Base-by-base conservation (phyloP, 2,329 filamentous ascomycete genomes). In the Penicillium paneum region DNA sequence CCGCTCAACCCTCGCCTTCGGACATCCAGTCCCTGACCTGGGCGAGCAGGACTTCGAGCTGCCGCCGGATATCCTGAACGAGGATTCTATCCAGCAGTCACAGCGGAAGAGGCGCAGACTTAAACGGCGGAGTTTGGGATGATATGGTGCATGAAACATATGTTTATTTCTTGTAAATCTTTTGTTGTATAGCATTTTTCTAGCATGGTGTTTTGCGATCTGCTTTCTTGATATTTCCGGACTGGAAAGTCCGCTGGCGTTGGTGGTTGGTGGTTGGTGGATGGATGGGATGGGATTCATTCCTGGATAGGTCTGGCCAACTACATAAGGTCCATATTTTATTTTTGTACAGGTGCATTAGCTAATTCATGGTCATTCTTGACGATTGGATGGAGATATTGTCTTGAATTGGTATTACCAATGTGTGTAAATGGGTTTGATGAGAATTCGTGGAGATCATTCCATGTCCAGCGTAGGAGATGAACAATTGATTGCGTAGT, bases 11-110 rank as follows among this genome's bases (percentile, higher is more conserved):
- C 79, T 88, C 44, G 93, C 92, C 3, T 97, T 94, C 81, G 93
- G 93, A 0, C 83, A 87, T 26, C 82, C 88, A 0, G 74, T 97
- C 19, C 92, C 92, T 0, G 90, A 96, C 13, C 77, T 88, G 54
- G 70, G 77, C 5, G 83, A 89, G 67, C 69, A 70, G 31, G 89
- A 96, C 39, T 97, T 97, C 68, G 79, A 83, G 54, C 76, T 96
- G 48, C 90, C 92, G 0, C 78, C 82, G 7, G 87, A 88, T 21
- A 74, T 79, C 8, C 64, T 78, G 10, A 78, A 75, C 0, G 63
- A 72, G 2, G 76, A 78, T 19, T 71, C 74, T 3, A 73, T 78
- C 38, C 64, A 68, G 47, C 68, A 74, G 2, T 73, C 73, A 52
- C 74, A 70, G 47, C 65, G 76, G 31, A 72, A 74, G 54, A 67